Evolutionary conservation across 257 asterid genomes (phyloP).

Genomic region (Solanum peruvianum): DNA sequence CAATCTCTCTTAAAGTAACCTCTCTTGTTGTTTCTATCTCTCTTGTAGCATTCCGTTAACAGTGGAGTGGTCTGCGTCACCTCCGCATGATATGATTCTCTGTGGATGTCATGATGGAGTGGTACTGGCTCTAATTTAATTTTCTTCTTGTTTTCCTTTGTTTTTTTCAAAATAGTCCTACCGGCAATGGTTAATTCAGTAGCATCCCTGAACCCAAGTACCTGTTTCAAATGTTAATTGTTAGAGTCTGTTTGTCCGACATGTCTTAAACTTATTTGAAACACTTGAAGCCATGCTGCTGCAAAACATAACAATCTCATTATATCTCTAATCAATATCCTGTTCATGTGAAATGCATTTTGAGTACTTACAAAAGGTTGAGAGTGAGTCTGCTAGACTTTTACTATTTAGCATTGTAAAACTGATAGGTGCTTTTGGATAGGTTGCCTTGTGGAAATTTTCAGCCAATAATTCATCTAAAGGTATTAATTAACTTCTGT

Average conservation of each 20-base stretch:
- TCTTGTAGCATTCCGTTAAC: slow-evolving; percentile 66
- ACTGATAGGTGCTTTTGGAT: slow-evolving; percentile 8
- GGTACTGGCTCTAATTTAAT: slow-evolving; percentile 34
- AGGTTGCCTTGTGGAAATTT: slow-evolving; percentile 96
- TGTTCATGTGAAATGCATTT: background rate
- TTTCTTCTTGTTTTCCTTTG: slow-evolving; percentile 1
- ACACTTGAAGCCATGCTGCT: background rate
- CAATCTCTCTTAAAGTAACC: background rate
- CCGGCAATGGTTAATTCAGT: background rate
- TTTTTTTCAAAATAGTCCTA: background rate
- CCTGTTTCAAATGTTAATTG: background rate
- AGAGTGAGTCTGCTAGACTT: background rate
- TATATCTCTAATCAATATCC: background rate
- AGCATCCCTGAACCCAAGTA: background rate
- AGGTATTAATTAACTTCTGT: slow-evolving; percentile 32
- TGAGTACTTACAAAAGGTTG: background rate
- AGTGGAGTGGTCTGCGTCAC: slow-evolving; percentile 70
- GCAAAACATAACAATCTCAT: background rate
- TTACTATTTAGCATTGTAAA: background rate
- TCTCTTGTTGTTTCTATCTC: background rate
- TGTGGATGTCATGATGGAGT: slow-evolving; percentile 98
- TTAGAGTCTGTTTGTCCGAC: background rate
- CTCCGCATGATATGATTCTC: slow-evolving; percentile 69
- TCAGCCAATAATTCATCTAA: slow-evolving; percentile 36
- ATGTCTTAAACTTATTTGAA: background rate